Evolutionary conservation across 2,329 filamentous ascomycete genomes (phyloP).

Genomic region (Blastomyces emzantsi): DNA sequence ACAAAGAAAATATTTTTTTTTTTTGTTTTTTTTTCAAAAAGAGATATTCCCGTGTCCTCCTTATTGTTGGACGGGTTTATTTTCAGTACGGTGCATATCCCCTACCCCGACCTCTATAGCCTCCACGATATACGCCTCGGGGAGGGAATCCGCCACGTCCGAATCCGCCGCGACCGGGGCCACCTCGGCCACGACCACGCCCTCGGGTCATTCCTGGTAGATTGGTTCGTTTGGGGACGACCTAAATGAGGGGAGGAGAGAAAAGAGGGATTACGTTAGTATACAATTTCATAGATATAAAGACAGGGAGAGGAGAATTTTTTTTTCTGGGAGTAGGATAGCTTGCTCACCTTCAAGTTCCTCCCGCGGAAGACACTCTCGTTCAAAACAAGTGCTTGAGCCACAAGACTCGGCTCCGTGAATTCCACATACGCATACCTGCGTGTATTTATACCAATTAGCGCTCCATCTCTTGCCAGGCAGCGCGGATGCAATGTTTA

Average conservation of each 20-base stretch:
- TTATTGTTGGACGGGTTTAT: not conserved
- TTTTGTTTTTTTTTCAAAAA: not conserved
- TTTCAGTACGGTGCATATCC: conserved; percentile 40
- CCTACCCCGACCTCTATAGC: conserved; percentile 28
- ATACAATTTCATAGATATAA: not conserved
- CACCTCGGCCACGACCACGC: conserved; percentile 43
- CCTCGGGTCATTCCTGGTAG: conserved; percentile 88
- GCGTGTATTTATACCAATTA: conserved; percentile 27
- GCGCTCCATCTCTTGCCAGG: conserved; percentile 49
- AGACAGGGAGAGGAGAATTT: not conserved
- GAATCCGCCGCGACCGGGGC: conserved; percentile 46
- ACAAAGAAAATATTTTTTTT: no score
- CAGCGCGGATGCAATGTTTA: conserved; percentile 35
- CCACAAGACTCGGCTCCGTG: conserved; percentile 83
- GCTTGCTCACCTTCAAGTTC: conserved; percentile 71
- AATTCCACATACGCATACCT: conserved; percentile 99
- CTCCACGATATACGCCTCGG: conserved; percentile 35
- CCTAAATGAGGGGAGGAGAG: conserved; percentile 38
- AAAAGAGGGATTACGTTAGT: not conserved
- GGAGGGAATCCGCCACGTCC: conserved; percentile 39
- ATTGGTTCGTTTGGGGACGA: conserved; percentile 85
- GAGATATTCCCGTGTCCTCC: not conserved
- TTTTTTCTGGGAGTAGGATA: not conserved
- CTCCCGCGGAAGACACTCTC: conserved; percentile 92
- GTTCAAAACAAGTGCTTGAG: conserved; percentile 87